phyloP scores from a whole-genome alignment of 1,284 basidiomycete species.

The Tilletia horrida region DNA sequence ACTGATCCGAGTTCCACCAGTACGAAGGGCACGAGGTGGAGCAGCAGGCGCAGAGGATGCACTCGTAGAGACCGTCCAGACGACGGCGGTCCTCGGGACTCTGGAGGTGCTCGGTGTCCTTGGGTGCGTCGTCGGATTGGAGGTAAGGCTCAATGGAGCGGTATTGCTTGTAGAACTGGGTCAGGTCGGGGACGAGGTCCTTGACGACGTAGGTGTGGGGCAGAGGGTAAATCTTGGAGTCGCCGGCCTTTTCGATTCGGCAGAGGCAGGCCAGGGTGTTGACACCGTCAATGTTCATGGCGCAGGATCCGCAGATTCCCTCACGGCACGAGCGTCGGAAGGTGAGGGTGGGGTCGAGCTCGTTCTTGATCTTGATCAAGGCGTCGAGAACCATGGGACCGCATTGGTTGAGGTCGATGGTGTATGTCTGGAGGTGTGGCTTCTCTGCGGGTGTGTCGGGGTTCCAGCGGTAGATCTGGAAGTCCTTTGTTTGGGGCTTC shows the following conservation, averaged over 20 bases:
- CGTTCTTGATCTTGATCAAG: conserved; percentile 99
- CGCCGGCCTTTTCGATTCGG: conserved; percentile 76
- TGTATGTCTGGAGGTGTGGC: conserved; percentile 85
- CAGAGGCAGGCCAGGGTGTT: conserved; percentile 98
- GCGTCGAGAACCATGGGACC: conserved; percentile 91
- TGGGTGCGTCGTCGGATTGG: conserved; percentile 51
- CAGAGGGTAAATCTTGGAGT: conserved; percentile 93
- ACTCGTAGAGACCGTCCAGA: conserved; percentile 93
- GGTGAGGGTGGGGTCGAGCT: conserved; percentile 90
- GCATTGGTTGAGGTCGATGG: conserved; percentile 86
- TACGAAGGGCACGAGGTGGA: conserved; percentile 86
- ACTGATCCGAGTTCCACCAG: conserved; percentile 99
- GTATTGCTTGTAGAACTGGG: conserved; percentile 98
- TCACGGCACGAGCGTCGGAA: conserved; percentile 95
- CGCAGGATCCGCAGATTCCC: conserved; percentile 96
- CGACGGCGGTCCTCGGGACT: conserved; percentile 87
- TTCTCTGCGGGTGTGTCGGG: conserved; percentile 91
- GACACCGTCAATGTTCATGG: conserved; percentile 94
- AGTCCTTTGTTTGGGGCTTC: conserved; percentile 47
- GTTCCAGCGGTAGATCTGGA: conserved; percentile 62
- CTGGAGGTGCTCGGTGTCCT: conserved; percentile 74
- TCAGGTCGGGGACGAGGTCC: conserved; percentile 85
- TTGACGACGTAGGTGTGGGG: conserved; percentile 98
- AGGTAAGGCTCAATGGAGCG: conserved; percentile 79
- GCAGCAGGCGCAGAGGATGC: conserved; percentile 64